Percentiles rank a stretch among this genome's conserved stretches.
Evolutionary conservation across 805 yeast species (phyloP).

Genomic region (Sungouiella thailandica): DNA sequence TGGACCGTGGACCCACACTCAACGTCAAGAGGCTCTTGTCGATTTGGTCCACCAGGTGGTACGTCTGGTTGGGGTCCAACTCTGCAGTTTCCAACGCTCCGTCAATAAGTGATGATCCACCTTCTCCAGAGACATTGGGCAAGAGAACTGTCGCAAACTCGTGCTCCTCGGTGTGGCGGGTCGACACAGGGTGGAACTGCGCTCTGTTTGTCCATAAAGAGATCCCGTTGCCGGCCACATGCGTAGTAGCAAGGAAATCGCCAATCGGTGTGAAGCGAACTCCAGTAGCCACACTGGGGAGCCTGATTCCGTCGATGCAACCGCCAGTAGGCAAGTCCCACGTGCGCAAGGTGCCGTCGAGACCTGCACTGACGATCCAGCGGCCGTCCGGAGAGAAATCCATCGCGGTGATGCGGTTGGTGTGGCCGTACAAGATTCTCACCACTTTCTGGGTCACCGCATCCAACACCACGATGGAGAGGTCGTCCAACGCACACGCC

Average conservation of each 20-base stretch:
- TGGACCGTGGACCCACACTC: slow-evolving; percentile 70
- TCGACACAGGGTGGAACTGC: slow-evolving; percentile 71
- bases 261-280: slow-evolving; percentile 82
- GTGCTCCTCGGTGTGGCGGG: slow-evolving; percentile 69
- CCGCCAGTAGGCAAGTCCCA: slow-evolving; percentile 98
- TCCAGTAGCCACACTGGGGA: slow-evolving; percentile 75
- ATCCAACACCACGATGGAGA: slow-evolving; percentile 80
- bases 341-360: slow-evolving; percentile 86
- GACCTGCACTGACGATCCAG: slow-evolving; percentile 80
- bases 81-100: slow-evolving; percentile 59
- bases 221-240: slow-evolving; percentile 85
- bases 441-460: slow-evolving; percentile 75
- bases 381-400: slow-evolving; percentile 95
- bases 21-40: slow-evolving; percentile 62
- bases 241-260: slow-evolving; percentile 87
- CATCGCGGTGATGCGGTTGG: slow-evolving; percentile 78
- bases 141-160: slow-evolving; percentile 60
- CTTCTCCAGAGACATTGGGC: slow-evolving; percentile 78
- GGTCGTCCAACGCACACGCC: slow-evolving; percentile 82
- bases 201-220: slow-evolving; percentile 89
- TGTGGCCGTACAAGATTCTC: slow-evolving; percentile 85
- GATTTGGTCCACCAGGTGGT: slow-evolving; percentile 59
- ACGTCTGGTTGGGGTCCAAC: slow-evolving; percentile 34
- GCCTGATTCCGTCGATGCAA: slow-evolving; percentile 84
- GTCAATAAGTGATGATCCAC: slow-evolving; percentile 64